Percentiles rank a stretch among this genome's conserved stretches.
phyloP scores from a whole-genome alignment of 2,329 filamentous ascomycete genomes.

The Fusarium proliferatum region DNA sequence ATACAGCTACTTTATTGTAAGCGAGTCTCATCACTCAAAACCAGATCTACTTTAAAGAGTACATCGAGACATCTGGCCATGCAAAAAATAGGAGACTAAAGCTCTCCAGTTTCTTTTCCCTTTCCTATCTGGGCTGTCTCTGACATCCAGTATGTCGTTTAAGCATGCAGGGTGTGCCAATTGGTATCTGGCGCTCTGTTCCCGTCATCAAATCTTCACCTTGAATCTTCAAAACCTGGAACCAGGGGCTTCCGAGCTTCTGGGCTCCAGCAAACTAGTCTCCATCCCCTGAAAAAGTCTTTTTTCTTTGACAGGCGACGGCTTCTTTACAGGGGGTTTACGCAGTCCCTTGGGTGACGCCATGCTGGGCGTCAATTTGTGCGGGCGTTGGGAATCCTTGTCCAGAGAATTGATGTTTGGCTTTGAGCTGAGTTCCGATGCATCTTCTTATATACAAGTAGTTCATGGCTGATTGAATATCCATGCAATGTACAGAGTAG shows the following conservation, averaged over 20 bases:
- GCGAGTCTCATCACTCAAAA: slow-evolving; percentile 31
- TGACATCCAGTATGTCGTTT: slow-evolving; percentile 6
- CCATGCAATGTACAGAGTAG: slow-evolving; percentile 2
- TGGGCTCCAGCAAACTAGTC: slow-evolving; percentile 5
- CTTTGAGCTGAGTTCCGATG: not conserved
- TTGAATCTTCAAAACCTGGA: slow-evolving; percentile 36
- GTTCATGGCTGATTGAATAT: not conserved
- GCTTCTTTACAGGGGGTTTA: slow-evolving; percentile 33
- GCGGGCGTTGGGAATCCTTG: slow-evolving; percentile 8
- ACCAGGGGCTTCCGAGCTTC: slow-evolving; percentile 29
- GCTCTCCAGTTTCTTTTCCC: slow-evolving; percentile 11
- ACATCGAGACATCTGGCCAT: slow-evolving; percentile 11
- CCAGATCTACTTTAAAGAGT: slow-evolving; percentile 7
- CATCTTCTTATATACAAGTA: not conserved
- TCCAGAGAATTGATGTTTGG: not conserved
- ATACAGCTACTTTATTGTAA: slow-evolving; percentile 28
- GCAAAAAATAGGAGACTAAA: slow-evolving; percentile 20
- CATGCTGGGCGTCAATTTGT: slow-evolving; percentile 27
- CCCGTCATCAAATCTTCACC: slow-evolving; percentile 36
- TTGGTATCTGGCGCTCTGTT: slow-evolving; percentile 2
- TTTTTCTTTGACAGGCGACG: slow-evolving; percentile 38
- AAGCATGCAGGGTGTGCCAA: slow-evolving; percentile 12
- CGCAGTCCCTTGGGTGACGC: slow-evolving; percentile 34
- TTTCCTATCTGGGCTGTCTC: slow-evolving; percentile 9
- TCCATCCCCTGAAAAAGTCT: slow-evolving; percentile 20